phyloP scores from a whole-genome alignment of 805 yeast genomes.

The Cyberlindnera maritima region DNA sequence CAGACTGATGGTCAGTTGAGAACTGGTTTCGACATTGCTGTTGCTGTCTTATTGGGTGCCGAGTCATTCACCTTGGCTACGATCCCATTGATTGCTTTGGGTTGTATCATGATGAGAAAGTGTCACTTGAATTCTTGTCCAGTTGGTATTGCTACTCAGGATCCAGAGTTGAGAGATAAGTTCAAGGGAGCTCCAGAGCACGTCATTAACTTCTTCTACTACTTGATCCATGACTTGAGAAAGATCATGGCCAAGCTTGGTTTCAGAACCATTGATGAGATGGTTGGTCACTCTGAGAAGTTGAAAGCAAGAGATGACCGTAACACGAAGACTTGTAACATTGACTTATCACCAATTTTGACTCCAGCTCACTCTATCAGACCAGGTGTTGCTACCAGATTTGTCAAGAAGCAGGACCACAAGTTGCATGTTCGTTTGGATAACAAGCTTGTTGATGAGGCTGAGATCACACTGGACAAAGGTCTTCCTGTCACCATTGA shows the following conservation, averaged over 20 bases:
- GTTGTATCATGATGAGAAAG: conserved; percentile 95
- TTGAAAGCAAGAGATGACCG: conserved; percentile 83
- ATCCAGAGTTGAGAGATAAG: conserved; percentile 87
- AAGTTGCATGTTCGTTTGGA: conserved; percentile 89
- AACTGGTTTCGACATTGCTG: conserved; percentile 95
- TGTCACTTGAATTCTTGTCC: conserved; percentile 95
- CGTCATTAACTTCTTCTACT: conserved; percentile 95
- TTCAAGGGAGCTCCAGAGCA: conserved; percentile 98
- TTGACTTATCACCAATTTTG: conserved; percentile 88
- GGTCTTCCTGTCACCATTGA: conserved; percentile 96
- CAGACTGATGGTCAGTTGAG: conserved; percentile 99
- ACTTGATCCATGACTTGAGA: conserved; percentile 89
- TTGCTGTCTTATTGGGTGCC: conserved; percentile 95
- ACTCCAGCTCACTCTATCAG: conserved; percentile 96
- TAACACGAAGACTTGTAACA: conserved; percentile 84
- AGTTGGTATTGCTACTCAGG: conserved; percentile 98
- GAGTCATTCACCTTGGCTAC: conserved; percentile 99
- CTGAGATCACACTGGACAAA: conserved; percentile 90
- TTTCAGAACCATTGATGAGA: conserved; percentile 92
- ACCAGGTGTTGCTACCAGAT: conserved; percentile 94
- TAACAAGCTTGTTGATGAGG: conserved; percentile 93
- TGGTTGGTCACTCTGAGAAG: conserved; percentile 97
- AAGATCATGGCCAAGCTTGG: conserved; percentile 93
- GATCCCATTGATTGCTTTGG: conserved; percentile 94
- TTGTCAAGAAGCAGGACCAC: conserved; percentile 92